These are phyloP conservation scores for Xylaria sp. DNA, from an alignment of 2,329 filamentous ascomycete genomes.

Conservation along the genomic window DNA sequence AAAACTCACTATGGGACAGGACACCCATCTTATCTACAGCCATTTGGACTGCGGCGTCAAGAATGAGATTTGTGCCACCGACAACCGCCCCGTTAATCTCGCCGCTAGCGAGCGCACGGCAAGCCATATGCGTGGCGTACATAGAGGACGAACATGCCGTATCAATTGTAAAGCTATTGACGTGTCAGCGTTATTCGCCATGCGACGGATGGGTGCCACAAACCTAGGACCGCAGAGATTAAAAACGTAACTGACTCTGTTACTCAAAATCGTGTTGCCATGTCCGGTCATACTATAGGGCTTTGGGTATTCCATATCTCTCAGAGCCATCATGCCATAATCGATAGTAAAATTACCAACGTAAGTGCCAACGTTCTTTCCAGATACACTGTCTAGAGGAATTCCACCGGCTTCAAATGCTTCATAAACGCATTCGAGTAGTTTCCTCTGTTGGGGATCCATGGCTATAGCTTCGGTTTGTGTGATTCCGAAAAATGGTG, in stretches of 20 bases:
- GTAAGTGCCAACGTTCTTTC: slow-evolving; percentile 20
- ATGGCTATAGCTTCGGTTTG: slow-evolving; percentile 24
- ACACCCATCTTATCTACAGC: slow-evolving; percentile 39
- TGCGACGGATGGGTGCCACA: background rate
- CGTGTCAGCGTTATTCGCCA: background rate
- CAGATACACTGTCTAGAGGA: slow-evolving; percentile 23
- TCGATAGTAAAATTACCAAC: slow-evolving; percentile 32
- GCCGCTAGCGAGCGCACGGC: slow-evolving; percentile 39
- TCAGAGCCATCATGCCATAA: slow-evolving; percentile 17
- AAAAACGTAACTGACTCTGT: slow-evolving; percentile 32
- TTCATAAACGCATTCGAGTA: slow-evolving; percentile 32
- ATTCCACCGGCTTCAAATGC: slow-evolving; percentile 26
- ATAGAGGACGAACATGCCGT: slow-evolving; percentile 54
- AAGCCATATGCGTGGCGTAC: slow-evolving; percentile 49
- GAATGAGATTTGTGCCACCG: slow-evolving; percentile 51
- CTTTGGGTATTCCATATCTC: slow-evolving; percentile 27
- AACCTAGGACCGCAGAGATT: slow-evolving; percentile 31
- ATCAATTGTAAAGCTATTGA: slow-evolving; percentile 20
- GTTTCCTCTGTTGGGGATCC: slow-evolving; percentile 31
- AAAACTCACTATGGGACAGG: slow-evolving; percentile 24
- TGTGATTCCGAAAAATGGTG: slow-evolving; percentile 29
- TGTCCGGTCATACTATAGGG: slow-evolving; percentile 27
- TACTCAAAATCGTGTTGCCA: slow-evolving; percentile 25
- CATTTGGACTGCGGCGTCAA: slow-evolving; percentile 28
- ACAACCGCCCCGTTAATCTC: slow-evolving; percentile 52